Percentiles rank a stretch among this genome's conserved stretches.
These are phyloP conservation scores for Lachancea fermentati DNA, from an alignment of 805 yeast genomes.

Conservation along the genomic window DNA sequence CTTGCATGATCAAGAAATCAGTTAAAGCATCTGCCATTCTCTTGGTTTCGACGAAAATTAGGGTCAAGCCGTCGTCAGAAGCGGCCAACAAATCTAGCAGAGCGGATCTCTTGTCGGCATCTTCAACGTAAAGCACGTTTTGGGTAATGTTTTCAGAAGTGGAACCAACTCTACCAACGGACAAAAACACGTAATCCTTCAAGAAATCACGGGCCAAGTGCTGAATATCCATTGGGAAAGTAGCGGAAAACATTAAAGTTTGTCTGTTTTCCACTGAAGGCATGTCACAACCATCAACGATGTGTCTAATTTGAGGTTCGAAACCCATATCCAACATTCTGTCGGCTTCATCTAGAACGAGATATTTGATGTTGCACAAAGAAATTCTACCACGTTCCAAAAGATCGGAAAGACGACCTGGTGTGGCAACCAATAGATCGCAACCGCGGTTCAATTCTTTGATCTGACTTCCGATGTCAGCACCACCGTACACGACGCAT, in stretches of 20 bases:
- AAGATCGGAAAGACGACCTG: constrained; percentile 96
- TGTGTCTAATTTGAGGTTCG: constrained; percentile 98
- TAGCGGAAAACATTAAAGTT: constrained; percentile 97
- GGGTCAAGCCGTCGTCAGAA: constrained; percentile 77
- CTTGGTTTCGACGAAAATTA: constrained; percentile 96
- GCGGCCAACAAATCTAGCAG: constrained; percentile 81
- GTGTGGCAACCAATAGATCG: constrained; percentile 95
- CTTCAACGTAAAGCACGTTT: constrained; percentile 86
- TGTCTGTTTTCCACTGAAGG: constrained; percentile 88
- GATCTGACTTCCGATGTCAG: constrained; percentile 83
- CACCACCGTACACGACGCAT: constrained; percentile 97
- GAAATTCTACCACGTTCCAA: constrained; percentile 93
- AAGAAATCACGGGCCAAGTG: constrained; percentile 95
- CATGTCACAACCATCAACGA: constrained; percentile 97
- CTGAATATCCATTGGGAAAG: constrained; percentile 98
- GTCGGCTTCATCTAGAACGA: constrained; percentile 98
- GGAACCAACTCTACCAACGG: constrained; percentile 99
- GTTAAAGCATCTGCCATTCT: constrained; percentile 96
- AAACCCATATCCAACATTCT: constrained; percentile 99
- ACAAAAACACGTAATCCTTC: constrained; percentile 89
- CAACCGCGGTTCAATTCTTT: constrained; percentile 89
- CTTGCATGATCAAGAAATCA: constrained; percentile 81
- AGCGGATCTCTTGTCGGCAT: constrained; percentile 84
- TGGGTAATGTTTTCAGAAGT: constrained; percentile 98
- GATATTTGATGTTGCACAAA: constrained; percentile 80